Base-by-base conservation (phyloP, 2,329 filamentous ascomycete genomes). In the Didymosphaeria variabile region DNA sequence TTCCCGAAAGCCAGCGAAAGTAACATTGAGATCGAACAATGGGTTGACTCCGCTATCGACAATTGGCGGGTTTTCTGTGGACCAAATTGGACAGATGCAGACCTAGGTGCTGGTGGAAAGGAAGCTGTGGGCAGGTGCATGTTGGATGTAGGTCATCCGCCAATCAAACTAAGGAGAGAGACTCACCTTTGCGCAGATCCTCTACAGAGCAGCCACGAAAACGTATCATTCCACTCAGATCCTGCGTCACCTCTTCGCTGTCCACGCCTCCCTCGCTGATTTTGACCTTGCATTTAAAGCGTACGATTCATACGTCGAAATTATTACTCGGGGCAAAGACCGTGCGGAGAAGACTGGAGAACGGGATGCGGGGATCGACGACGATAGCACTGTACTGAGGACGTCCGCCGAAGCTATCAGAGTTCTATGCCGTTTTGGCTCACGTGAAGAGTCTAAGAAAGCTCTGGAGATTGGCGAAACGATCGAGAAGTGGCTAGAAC, bases 141-240 rank as follows among this genome's bases (percentile, higher is more conserved):
- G 34, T 85, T 99, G 44, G 94, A 89, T 70, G 84, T 86, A 77
- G 66, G 76, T 64, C 17, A 26, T 29, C 10, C 38, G 5, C 17
- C 38, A 44, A 23, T 29, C 12, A 4, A 32, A 8, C 10, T 2
- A 3, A 10, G 6, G 6, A 29, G 13, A 1, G 19, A 15, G 34
- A 10, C 50, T 36, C 21, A 13, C 34, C 4, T 15, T 9, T 44
- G n/a, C 47, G 23, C 46, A 95, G 77, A 91, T 93, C 31, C 84
- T 99, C 7, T 99, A 98, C 78, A 90, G 91, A 42, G 92, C 94
- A 23, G 92, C 94, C 8, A 93, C 91, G 10, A 97, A 95, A 78
- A 97, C 94, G 0, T 99, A 95, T 73, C 95, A 99, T 79, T 99
- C 95, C 1, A 97, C 94, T 1, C 83, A 93, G 10, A 91, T 98